A percentile compares a stretch with the other conserved stretches of the same genome.
Evolutionary conservation across 192 early-diverging fungal genomes (phyloP).

Genomic region (Pilobolus umbonatus): DNA sequence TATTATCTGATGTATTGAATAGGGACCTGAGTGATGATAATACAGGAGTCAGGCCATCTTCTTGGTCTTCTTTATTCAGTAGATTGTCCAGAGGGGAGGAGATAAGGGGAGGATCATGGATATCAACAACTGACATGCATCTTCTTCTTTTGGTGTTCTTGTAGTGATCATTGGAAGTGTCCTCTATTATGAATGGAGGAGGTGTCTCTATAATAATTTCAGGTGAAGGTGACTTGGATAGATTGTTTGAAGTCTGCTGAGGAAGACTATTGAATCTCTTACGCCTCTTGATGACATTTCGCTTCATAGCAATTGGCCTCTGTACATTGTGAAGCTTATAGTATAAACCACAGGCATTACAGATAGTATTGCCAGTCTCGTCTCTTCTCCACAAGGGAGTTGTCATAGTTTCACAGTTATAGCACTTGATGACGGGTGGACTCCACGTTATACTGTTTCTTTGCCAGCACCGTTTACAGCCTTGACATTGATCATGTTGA

Average conservation of each 20-base stretch:
- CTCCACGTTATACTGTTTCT: conserved; percentile 1
- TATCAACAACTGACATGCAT: not conserved
- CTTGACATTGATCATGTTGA: conserved; percentile 5
- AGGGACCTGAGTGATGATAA: not conserved
- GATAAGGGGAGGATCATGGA: not conserved
- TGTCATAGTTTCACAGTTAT: conserved; percentile 81
- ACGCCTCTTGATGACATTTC: conserved; percentile 69
- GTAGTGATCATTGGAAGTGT: no score
- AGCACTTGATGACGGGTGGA: conserved; percentile 53
- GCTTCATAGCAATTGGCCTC: conserved; percentile 77
- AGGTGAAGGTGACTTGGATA: not conserved
- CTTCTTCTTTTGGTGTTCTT: no score
- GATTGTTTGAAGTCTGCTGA: not conserved
- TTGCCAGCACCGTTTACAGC: conserved; percentile 1
- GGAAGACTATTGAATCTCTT: conserved; percentile 39
- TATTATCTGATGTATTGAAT: not conserved
- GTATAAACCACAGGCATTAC: conserved; percentile 88
- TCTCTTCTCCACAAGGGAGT: conserved; percentile 81
- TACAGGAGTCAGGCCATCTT: not conserved
- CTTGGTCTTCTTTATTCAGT: not conserved
- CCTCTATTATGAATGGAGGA: no score
- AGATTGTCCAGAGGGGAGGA: not conserved
- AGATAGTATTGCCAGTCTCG: conserved; percentile 68
- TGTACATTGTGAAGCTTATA: conserved; percentile 78
- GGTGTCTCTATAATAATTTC: no score